Percentiles rank a stretch among this genome's conserved stretches.
These are phyloP conservation scores for Colletotrichum theobromicola DNA, from an alignment of 2,329 filamentous ascomycete species.

Conservation along the genomic window DNA sequence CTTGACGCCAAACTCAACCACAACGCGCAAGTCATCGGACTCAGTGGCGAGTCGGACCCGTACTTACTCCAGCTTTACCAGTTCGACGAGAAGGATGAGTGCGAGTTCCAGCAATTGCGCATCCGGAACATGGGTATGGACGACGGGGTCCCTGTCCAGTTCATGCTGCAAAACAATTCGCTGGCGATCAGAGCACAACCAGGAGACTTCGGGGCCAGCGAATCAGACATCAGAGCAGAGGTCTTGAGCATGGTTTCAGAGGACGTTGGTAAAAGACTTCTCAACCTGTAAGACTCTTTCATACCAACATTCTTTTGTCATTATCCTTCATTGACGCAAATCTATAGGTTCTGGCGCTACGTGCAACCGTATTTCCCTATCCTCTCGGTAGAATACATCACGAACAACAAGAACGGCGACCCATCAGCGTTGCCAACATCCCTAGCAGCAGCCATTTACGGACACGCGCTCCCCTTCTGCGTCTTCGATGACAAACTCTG, in stretches of 20 bases:
- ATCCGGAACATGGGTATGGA: slow-evolving; percentile 8
- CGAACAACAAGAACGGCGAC: background rate
- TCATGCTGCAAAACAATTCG: slow-evolving; percentile 10
- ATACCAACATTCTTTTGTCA: rapidly evolving
- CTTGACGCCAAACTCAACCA: background rate
- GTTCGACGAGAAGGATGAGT: slow-evolving; percentile 9
- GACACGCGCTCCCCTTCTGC: background rate
- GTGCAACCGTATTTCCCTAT: slow-evolving; percentile 10
- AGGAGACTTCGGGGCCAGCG: background rate
- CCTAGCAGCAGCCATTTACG: slow-evolving; percentile 1
- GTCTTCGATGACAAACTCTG: slow-evolving; percentile 13
- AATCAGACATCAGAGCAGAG: background rate
- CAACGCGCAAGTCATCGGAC: slow-evolving; percentile 9
- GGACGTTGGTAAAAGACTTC: background rate
- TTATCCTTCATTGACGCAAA: background rate
- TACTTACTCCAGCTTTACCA: slow-evolving; percentile 2
- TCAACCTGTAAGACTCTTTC: background rate
- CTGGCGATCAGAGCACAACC: slow-evolving; percentile 6
- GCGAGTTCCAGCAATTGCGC: slow-evolving; percentile 1
- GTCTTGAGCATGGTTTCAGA: background rate
- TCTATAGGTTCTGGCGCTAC: background rate
- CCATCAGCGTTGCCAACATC: background rate
- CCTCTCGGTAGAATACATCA: background rate
- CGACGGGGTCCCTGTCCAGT: slow-evolving; percentile 1
- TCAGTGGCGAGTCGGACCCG: slow-evolving; percentile 12